A percentile compares a stretch with the other conserved stretches of the same genome.
Conservation (phyloP, 768 basidiomycete species). For the Boletus coccyginus region DNA sequence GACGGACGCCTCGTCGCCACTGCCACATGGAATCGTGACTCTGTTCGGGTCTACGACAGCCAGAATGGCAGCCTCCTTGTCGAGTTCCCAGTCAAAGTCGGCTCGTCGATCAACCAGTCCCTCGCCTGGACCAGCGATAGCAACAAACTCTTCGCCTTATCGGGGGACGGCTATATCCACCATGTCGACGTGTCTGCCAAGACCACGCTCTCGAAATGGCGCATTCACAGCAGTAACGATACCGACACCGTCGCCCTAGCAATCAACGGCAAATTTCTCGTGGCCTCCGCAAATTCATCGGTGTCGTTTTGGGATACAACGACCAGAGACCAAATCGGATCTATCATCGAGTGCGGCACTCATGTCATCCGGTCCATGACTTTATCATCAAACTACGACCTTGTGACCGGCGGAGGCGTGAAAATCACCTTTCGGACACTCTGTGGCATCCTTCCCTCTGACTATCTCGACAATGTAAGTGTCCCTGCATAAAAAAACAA, state of each 20-base stretch:
- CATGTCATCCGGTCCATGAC: background rate
- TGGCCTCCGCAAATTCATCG: background rate
- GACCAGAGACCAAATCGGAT: background rate
- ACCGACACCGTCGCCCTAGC: background rate
- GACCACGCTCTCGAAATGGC: background rate
- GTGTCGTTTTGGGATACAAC: slow-evolving; percentile 5
- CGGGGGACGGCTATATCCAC: background rate
- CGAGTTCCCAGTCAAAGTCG: background rate
- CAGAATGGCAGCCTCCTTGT: background rate
- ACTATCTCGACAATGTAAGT: background rate
- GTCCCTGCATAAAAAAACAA: background rate
- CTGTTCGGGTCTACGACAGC: background rate
- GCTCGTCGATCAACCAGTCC: background rate
- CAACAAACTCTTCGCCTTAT: background rate
- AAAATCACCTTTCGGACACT: background rate
- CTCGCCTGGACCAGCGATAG: background rate
- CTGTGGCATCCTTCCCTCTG: background rate
- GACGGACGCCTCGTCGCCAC: background rate
- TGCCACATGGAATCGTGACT: background rate
- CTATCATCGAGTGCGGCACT: background rate
- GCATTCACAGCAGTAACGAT: background rate
- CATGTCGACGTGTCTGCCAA: background rate
- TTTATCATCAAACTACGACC: background rate
- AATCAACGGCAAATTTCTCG: background rate
- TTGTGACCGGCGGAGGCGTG: background rate